Conservation (phyloP, 164 flowering plant species). For the Vitis rotundifolia region DNA sequence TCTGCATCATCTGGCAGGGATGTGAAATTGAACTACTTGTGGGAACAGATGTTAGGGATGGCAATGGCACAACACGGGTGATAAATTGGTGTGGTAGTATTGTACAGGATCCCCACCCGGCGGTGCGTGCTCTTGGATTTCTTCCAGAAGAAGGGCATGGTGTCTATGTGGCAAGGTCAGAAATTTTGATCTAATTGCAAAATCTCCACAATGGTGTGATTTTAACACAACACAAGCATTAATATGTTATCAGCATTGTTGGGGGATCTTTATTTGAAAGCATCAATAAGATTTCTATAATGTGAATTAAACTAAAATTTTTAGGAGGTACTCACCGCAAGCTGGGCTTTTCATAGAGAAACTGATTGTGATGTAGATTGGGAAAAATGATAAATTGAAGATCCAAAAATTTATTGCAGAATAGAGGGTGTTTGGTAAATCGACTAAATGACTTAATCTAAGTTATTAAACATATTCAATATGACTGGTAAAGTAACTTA, state of each 20-base stretch:
- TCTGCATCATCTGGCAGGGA: constrained; percentile 52
- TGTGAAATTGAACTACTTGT: constrained; percentile 71
- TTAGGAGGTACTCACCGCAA: background rate
- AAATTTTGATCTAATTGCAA: background rate
- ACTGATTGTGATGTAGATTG: too few relatives aligned
- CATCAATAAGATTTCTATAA: background rate
- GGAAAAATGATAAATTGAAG: too few relatives aligned
- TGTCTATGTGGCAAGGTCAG: constrained; percentile 88
- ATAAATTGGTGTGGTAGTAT: constrained; percentile 96
- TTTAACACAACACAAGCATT: background rate
- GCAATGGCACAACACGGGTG: constrained; percentile 79
- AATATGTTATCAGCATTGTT: background rate
- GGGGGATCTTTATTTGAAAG: background rate
- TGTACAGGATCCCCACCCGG: constrained; percentile 88
- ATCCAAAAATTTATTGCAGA: too few relatives aligned
- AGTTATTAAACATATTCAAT: too few relatives aligned
- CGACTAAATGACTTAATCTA: too few relatives aligned
- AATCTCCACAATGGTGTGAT: background rate
- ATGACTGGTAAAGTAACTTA: too few relatives aligned
- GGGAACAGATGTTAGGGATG: constrained; percentile 95
- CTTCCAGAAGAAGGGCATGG: constrained; percentile 98
- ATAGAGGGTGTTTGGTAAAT: too few relatives aligned
- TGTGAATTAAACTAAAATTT: background rate
- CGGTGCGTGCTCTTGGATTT: constrained; percentile 96
- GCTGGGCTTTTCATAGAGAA: background rate